Base-by-base conservation (phyloP, 495 filamentous ascomycete species). In the Elasticomyces elasticus region DNA sequence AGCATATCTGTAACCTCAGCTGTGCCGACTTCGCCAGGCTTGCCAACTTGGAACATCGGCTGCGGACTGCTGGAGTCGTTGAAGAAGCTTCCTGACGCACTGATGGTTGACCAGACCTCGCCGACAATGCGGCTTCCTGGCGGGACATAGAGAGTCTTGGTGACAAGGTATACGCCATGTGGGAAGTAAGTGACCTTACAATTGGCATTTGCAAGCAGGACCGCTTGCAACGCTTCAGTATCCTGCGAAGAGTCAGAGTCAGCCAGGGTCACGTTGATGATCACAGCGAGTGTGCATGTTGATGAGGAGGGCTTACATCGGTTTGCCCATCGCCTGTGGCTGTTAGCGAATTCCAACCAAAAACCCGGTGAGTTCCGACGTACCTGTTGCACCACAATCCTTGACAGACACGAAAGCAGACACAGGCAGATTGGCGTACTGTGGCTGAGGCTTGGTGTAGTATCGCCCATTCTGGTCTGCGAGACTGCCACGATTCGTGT, bases 141-240 rank as follows among this genome's bases (percentile, higher is more conserved):
- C 0, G 81, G 82, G 31, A 85, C 66, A 31, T 69, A 56, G 33
- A 86, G 60, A 0, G 82, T 86, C 23, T 72, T 66, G 4, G 71
- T 79, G 38, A 85, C 75, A 6, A 74, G 62, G 59, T 86, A 86
- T 46, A 54, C 59, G 35, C 67, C 67, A n/a, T 63, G 61, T 45
- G 67, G 66, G 15, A 69, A 31, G 59, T 62, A 70, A 4, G 69
- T 49, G 27, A 70, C 57, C 49, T 67, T 64, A 30, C 50, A 37
- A 2, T 48, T 45, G 6, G 25, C 27, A 10, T 23, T 31, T n/a
- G 57, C 56, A 4, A 61, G 52, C 11, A 49, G 46, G 17, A 70
- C 64, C 0, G 62, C 65, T 27, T 68, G 63, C 10, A 69, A 51
- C 4, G 64, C 63, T 4, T 37, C 51, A 9, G 67, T 70, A 50